Base-by-base conservation (phyloP, 1,284 basidiomycete genomes). In the Pyrrhoderma noxium region DNA sequence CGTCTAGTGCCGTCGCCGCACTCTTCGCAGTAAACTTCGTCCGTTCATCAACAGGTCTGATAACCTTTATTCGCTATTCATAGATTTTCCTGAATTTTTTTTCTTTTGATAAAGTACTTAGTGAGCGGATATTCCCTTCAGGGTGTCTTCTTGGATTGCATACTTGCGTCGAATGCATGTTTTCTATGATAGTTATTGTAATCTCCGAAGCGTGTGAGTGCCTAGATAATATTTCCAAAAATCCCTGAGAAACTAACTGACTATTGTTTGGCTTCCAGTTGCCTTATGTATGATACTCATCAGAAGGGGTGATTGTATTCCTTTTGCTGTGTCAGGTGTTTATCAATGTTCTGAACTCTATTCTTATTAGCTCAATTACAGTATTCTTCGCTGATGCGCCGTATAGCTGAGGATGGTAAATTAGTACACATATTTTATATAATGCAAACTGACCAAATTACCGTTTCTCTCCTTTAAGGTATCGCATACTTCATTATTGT, bases 121-220 rank as follows among this genome's bases (percentile, higher is more conserved):
- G 16, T 11, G 7, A n/a, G 7, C 21, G 11, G 4, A 13, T 50
- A 4, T 42, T 42, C 14, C 23, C 23, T 2, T 5, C 4, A 2
- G 48, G 27, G 19, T 51, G 49, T 45, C 25, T 50, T 8, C 27
- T 42, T 13, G 39, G 39, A 14, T 43, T 50, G 8, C 39, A 43
- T 34, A 42, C 27, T 19, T 43, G 39, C n/a, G 8, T 31, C 14
- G 48, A n/a, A 8, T 50, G 48, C 39, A 22, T 43, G 21, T 43
- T 41, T 34, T 42, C 41, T 34, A 22, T 50, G 27, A 43, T 43
- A 13, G 22, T 50, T 14, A 37, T 50, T 13, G 38, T 42, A 5
- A 50, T 46, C 3, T 46, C 39, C 27, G 48, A 50, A 43, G 22
- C 48, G 9, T 50, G 48, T 43, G 21, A 4, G 48, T 43, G 14